Evolutionary conservation across 345 rosid genomes (phyloP).

Genomic region (Hibiscus mutabilis): DNA sequence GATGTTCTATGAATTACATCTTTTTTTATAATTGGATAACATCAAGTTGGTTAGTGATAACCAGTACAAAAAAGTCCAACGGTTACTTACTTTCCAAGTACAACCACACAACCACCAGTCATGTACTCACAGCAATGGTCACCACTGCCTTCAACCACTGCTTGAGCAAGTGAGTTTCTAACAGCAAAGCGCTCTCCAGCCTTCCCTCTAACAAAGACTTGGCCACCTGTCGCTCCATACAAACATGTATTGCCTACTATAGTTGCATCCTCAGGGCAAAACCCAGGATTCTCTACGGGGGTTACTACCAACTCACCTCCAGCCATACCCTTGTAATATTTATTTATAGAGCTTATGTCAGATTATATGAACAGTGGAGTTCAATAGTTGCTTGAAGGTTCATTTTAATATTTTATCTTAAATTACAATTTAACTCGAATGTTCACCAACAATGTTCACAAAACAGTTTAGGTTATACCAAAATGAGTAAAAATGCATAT

Average conservation of each 20-base stretch:
- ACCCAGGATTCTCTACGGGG: constrained; percentile 70
- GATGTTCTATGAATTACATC: constrained; percentile 2
- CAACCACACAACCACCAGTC: constrained; percentile 97
- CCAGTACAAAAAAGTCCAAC: neutral
- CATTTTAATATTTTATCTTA: neutral
- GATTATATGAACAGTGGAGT: constrained; percentile 7
- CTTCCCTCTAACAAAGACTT: constrained; percentile 87
- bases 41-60: neutral
- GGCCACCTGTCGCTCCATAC: constrained; percentile 98
- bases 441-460: neutral
- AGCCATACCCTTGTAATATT: constrained; percentile 78
- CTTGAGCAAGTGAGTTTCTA: constrained; percentile 93
- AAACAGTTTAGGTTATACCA: neutral
- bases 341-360: constrained; percentile 19
- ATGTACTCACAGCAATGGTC: constrained; percentile 98
- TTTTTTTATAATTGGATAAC: neutral
- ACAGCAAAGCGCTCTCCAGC: constrained; percentile 99
- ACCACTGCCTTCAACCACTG: constrained; percentile 99
- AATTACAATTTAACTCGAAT: neutral
- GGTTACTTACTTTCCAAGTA: constrained; percentile 86
- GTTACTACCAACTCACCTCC: constrained; percentile 93
- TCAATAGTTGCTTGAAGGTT: neutral
- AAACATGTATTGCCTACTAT: constrained; percentile 96
- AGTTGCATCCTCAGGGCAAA: constrained; percentile 85
- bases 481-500: neutral